Base-by-base conservation (phyloP, 2,329 filamentous ascomycete genomes). In the Helotiales sp. region DNA sequence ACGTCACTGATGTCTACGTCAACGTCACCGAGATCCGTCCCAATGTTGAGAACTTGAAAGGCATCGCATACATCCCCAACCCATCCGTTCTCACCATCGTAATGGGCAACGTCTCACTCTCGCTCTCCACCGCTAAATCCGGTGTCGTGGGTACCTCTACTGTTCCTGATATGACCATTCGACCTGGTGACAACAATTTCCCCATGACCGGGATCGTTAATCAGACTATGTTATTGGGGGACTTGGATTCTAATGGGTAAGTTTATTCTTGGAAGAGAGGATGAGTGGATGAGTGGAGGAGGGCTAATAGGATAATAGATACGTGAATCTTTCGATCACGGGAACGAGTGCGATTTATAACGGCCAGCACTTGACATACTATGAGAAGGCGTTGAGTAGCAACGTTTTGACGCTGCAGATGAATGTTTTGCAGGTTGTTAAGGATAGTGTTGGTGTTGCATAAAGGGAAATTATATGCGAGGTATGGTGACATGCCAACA, bases 41-140 rank as follows among this genome's bases (percentile, higher is more conserved):
- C 77, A 81, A 61, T 77, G 77, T 46, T 75, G n/a, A 76, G 57
- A 86, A 85, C 69, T 75, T 84, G 65, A 68, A 77, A 22, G 84
- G 81, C 64, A 76, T 72, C 12, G 79, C 83, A 47, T 74, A 69
- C 60, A 82, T 87, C 50, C 83, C 83, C 58, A 87, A 87, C 67
- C 83, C 83, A 0, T 82, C 81, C 2, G 75, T 83, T 54, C 73
- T 85, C 71, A 82, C 78, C 4, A 71, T 86, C 55, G 71, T 74
- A 42, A 75, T 87, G 75, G 84, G 83, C 57, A 83, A 85, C 62
- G 74, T 86, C 1, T 82, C 81, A 9, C 72, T 86, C 65, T 71
- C 78, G 61, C 76, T 86, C 58, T 74, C 74, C 38, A 69, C 66
- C 36, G 48, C 54, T 1, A 38, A 54, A 9, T 75, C 75, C 46